These are phyloP conservation scores for Tulasnella sp. DNA, from an alignment of 768 basidiomycete species.

Conservation along the genomic window DNA sequence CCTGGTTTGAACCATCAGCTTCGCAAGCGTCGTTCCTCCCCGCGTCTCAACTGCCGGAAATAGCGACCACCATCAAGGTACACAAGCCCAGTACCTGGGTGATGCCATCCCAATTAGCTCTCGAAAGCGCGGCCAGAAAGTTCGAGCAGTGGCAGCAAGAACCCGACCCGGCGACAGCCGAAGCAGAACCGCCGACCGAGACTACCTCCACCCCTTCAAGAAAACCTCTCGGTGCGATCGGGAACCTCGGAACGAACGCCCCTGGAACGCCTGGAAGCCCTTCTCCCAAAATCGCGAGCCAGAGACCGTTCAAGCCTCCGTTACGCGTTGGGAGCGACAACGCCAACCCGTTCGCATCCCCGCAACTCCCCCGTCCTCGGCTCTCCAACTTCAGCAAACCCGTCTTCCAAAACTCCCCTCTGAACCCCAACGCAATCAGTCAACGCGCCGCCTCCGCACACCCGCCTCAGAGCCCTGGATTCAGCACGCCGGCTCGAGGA, in stretches of 20 bases:
- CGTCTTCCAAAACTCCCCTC: conserved; percentile 31
- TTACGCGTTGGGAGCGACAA: neutral
- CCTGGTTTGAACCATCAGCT: conserved; percentile 29
- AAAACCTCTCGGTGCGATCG: conserved; percentile 25
- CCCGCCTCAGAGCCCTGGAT: neutral
- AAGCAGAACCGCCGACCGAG: neutral
- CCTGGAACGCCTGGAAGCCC: neutral
- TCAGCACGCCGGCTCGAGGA: neutral
- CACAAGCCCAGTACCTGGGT: neutral
- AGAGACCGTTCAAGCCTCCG: neutral
- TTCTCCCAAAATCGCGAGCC: neutral
- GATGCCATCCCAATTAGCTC: conserved; percentile 25
- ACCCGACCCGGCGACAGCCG: neutral
- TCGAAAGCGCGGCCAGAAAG: conserved; percentile 19
- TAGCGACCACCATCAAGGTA: neutral
- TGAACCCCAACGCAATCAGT: conserved; percentile 23
- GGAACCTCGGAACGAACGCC: conserved; percentile 5
- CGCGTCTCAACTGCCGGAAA: conserved; percentile 24
- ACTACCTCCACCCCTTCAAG: neutral
- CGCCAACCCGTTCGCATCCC: neutral
- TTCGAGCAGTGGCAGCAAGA: conserved; percentile 27
- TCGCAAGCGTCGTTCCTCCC: conserved; percentile 27
- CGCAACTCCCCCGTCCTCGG: neutral
- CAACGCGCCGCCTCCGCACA: neutral
- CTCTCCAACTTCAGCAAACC: conserved; percentile 10